These are phyloP conservation scores for Ambrosia hybrid DNA, from an alignment of 140 eudicot species.

Conservation along the genomic window DNA sequence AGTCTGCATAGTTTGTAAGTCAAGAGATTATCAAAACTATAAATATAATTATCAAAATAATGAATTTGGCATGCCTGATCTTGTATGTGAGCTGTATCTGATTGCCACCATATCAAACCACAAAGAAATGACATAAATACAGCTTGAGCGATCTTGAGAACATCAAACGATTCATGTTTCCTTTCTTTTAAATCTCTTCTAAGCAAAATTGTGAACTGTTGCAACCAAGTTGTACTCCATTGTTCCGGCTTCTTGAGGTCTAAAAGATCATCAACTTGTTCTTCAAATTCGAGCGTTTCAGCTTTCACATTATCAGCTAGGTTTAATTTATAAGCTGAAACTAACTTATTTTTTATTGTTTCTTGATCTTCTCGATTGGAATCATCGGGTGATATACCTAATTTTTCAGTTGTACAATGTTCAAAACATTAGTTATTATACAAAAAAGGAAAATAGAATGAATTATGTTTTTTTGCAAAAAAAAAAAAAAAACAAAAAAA, in stretches of 20 bases:
- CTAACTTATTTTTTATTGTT: slow-evolving; percentile 48
- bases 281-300: slow-evolving; percentile 32
- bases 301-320: slow-evolving; percentile 36
- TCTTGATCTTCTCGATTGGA: slow-evolving; percentile 49
- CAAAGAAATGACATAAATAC: slow-evolving; percentile 44
- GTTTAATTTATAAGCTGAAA: slow-evolving; percentile 44
- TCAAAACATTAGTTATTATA: not conserved
- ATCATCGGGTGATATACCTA: slow-evolving; percentile 61
- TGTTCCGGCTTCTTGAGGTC: slow-evolving; percentile 36
- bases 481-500: not conserved
- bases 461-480: not conserved
- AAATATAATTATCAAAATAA: not conserved
- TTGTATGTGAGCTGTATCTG: slow-evolving; percentile 56
- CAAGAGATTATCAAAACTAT: not conserved
- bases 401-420: not conserved
- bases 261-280: not conserved
- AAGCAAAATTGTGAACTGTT: slow-evolving; percentile 65
- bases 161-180: slow-evolving; percentile 62
- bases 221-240: slow-evolving; percentile 80
- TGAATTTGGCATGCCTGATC: slow-evolving; percentile 57
- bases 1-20: no score
- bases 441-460: not conserved
- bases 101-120: slow-evolving; percentile 82
- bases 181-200: slow-evolving; percentile 75
- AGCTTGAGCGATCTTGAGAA: slow-evolving; percentile 60